phyloP scores from a whole-genome alignment of 257 asterid genomes.

The Capsicum pubescens region DNA sequence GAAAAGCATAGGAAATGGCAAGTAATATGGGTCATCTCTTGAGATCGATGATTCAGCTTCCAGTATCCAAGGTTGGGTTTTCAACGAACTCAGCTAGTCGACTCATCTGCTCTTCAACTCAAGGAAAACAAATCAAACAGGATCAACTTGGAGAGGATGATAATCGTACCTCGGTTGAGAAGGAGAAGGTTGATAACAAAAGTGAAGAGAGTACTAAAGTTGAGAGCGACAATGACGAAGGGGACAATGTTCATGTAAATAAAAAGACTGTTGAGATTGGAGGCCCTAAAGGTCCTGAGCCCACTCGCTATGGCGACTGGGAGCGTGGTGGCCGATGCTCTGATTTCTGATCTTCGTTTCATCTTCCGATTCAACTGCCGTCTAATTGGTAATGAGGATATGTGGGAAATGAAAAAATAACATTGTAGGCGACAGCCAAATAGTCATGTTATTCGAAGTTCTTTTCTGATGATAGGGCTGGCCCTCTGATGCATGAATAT shows the following conservation, averaged over 20 bases:
- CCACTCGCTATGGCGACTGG: constrained; percentile 94
- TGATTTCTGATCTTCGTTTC: constrained; percentile 60
- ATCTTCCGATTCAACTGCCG: background rate
- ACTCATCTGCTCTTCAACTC: constrained; percentile 55
- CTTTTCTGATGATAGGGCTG: background rate
- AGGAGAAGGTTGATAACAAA: constrained; percentile 34
- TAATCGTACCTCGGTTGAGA: constrained; percentile 32
- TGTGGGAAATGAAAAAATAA: background rate
- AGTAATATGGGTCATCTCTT: constrained; percentile 50
- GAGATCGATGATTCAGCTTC: constrained; percentile 43
- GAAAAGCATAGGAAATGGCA: constrained; percentile 49
- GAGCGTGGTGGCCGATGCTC: constrained; percentile 86
- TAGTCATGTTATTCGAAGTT: background rate
- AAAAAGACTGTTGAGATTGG: constrained; percentile 72
- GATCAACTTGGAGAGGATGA: constrained; percentile 21
- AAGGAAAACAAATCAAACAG: constrained; percentile 39
- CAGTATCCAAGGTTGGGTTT: constrained; percentile 31
- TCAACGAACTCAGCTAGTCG: constrained; percentile 41
- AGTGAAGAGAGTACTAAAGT: constrained; percentile 38
- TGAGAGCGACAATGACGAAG: constrained; percentile 37
- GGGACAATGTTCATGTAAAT: constrained; percentile 41
- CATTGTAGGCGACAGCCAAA: background rate
- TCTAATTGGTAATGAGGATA: background rate
- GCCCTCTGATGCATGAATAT: background rate
- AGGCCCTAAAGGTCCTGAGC: constrained; percentile 92